These are phyloP conservation scores for Cruciata laevipes DNA, from an alignment of 257 asterid genomes.

Conservation along the genomic window DNA sequence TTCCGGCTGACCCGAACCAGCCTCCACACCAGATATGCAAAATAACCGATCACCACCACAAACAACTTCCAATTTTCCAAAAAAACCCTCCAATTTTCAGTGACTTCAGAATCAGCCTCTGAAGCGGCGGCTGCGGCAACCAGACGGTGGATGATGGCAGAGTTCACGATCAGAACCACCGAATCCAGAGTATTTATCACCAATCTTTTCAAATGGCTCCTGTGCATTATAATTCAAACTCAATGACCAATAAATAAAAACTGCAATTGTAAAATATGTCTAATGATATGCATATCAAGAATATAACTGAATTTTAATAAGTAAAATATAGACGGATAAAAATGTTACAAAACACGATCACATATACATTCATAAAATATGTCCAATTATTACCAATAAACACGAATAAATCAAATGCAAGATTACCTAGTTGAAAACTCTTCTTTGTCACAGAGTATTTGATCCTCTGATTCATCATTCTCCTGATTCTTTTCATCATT, in stretches of 20 bases:
- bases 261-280: too few species aligned
- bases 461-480: not conserved
- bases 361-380: too few species aligned
- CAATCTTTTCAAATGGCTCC: not conserved
- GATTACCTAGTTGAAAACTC: not conserved
- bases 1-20: not conserved
- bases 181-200: not conserved
- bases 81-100: not conserved
- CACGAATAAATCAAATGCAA: too few species aligned
- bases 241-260: too few species aligned
- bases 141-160: not conserved
- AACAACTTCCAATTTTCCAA: not conserved
- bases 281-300: too few species aligned
- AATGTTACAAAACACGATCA: too few species aligned
- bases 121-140: not conserved
- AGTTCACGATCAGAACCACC: not conserved
- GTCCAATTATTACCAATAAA: too few species aligned
- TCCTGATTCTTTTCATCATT: not conserved
- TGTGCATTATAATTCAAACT: not conserved
- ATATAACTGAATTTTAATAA: too few species aligned
- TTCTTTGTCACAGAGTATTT: not conserved
- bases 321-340: too few species aligned
- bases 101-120: not conserved
- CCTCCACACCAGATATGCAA: not conserved
- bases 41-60: not conserved